These are phyloP conservation scores for Citrus trifoliata DNA, from an alignment of 345 rosid genomes.

Conservation along the genomic window DNA sequence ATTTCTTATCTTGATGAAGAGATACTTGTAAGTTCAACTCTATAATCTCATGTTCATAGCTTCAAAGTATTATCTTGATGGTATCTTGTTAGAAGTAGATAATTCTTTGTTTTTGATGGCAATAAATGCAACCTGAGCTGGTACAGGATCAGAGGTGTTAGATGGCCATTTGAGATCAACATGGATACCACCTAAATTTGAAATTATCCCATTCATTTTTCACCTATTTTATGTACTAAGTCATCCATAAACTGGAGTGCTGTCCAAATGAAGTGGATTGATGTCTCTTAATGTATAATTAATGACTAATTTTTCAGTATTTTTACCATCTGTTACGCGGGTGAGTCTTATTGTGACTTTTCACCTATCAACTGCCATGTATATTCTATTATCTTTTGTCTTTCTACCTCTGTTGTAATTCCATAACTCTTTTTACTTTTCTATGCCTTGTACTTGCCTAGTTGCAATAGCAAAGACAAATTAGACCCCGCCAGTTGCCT, in stretches of 20 bases:
- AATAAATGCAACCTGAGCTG: not conserved
- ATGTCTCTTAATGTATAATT: not conserved
- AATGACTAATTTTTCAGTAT: not conserved
- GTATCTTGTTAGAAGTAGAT: not conserved
- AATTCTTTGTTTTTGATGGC: not conserved
- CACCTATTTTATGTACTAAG: not conserved
- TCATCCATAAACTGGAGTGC: not conserved
- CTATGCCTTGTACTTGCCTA: not conserved
- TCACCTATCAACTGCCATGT: not conserved
- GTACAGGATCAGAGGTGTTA: not conserved
- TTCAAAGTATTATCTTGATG: not conserved
- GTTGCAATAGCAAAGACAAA: not conserved
- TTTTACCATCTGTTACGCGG: not conserved
- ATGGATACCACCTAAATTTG: not conserved
- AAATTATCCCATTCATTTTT: not conserved
- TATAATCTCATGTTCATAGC: not conserved
- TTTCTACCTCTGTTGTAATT: not conserved
- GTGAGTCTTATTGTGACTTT: not conserved
- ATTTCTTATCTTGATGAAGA: conserved; percentile 94
- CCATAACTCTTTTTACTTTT: not conserved
- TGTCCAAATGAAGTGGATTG: not conserved
- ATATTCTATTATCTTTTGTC: not conserved
- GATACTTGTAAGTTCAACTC: conserved; percentile 62
- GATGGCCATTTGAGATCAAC: not conserved
- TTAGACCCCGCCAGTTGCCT: not conserved